Base-by-base conservation (phyloP, 1,139 yeast species). In the Yamadazyma triangularis region DNA sequence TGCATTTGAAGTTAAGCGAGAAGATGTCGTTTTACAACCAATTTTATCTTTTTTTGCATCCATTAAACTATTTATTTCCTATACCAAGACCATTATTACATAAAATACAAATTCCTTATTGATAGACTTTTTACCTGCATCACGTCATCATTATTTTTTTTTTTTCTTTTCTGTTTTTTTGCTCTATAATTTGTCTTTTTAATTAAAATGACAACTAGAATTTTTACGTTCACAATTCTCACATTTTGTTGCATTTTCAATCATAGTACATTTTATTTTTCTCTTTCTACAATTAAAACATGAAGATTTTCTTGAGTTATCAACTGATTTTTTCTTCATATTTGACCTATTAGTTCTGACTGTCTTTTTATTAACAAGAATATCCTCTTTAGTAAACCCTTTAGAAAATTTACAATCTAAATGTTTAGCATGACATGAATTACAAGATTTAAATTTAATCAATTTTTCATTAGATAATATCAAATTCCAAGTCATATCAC, bases 381-480 rank as follows among this genome's bases (percentile, higher is more conserved):
- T 71, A 47, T 75, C 80, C 44, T 73, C 78, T 49, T 77, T 72
- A 14, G 80, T 75, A 47, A 73, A 75, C 3, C 81, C 82, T 45
- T 73, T 74, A 27, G 77, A 67, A 45, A 75, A 76, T 29, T 60
- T 56, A 46, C 82, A 76, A 18, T 56, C 47, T 26, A 71, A 51
- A 25, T 58, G 58, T 45, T 73, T 73, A 28, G 50, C 40, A 16
- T 50, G 52, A 47, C 82, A 76, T 13, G 74, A 70, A 32, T 64
- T 59, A 46, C 82, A 76, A 25, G 69, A 53, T 44, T 58, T 62
- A 48, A 71, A 74, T 39, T 69, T 70, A 34, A 76, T 62, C 31
- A 69, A 61, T 44, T 67, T 70, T 23, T 49, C 52, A 47, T 64
- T 48, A 8, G 54, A 40, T 13, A 44, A 40, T 1, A 53, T 36